These are phyloP conservation scores for Sugiyamaella japonica DNA, from an alignment of 1,139 yeast genomes.

Conservation along the genomic window DNA sequence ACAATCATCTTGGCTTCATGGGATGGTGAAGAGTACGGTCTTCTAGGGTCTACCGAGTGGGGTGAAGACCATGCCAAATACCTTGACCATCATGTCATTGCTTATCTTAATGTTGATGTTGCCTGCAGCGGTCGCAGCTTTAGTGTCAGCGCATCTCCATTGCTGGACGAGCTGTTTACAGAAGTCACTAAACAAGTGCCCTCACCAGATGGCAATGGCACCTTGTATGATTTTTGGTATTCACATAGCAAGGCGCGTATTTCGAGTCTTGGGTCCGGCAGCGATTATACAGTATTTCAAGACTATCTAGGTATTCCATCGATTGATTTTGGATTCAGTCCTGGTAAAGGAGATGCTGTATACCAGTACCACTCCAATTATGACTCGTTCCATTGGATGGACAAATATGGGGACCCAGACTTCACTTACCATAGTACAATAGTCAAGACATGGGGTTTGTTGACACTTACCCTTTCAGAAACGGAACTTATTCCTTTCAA, in stretches of 20 bases:
- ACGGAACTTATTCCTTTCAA: constrained; percentile 47
- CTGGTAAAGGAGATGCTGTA: constrained; percentile 49
- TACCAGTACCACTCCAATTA: constrained; percentile 72
- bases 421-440: constrained; percentile 56
- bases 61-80: constrained; percentile 54
- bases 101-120: constrained; percentile 64
- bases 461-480: constrained; percentile 51
- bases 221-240: constrained; percentile 62
- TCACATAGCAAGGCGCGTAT: constrained; percentile 41
- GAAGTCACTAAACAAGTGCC: constrained; percentile 45
- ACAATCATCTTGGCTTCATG: constrained; percentile 63
- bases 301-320: constrained; percentile 70
- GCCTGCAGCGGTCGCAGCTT: constrained; percentile 56
- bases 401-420: constrained; percentile 56
- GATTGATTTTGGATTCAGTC: constrained; percentile 54
- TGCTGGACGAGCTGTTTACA: constrained; percentile 47
- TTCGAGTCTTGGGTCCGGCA: constrained; percentile 59
- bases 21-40: constrained; percentile 75
- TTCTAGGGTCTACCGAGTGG: constrained; percentile 68
- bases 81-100: constrained; percentile 51
- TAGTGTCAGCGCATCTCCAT: constrained; percentile 52
- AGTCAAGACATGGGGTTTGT: constrained; percentile 53
- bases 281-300: constrained; percentile 66
- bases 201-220: constrained; percentile 45
- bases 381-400: constrained; percentile 70